A percentile compares a stretch with the other conserved stretches of the same genome.
phyloP scores from a whole-genome alignment of 2,329 filamentous ascomycete genomes.

The Penicillium italicum region DNA sequence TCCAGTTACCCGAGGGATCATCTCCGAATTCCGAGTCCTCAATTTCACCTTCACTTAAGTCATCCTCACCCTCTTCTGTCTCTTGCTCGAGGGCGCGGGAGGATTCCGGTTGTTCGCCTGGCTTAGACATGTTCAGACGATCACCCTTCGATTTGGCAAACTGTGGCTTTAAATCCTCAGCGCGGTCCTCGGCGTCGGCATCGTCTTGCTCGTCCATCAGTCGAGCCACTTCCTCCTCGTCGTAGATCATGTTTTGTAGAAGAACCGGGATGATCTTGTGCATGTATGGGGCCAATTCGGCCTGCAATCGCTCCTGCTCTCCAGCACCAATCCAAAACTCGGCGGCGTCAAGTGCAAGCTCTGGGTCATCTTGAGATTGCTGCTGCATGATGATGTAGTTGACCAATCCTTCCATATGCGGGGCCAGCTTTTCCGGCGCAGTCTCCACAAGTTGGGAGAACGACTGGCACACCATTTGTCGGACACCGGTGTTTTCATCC shows the following conservation, averaged over 20 bases:
- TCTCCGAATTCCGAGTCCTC: slow-evolving; percentile 66
- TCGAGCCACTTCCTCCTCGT: slow-evolving; percentile 83
- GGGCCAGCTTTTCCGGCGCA: slow-evolving; percentile 82
- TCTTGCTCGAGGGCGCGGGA: slow-evolving; percentile 47
- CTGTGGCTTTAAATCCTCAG: slow-evolving; percentile 85
- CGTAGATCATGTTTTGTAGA: slow-evolving; percentile 93
- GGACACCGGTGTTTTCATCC: slow-evolving; percentile 75
- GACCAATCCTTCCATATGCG: slow-evolving; percentile 81
- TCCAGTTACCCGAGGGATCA: slow-evolving; percentile 91
- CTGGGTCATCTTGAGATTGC: slow-evolving; percentile 73
- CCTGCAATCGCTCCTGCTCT: slow-evolving; percentile 77
- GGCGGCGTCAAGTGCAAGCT: slow-evolving; percentile 87
- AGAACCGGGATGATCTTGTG: slow-evolving; percentile 84
- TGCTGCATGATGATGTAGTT: slow-evolving; percentile 93
- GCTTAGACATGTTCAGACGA: slow-evolving; percentile 55
- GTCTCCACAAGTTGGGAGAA: slow-evolving; percentile 92
- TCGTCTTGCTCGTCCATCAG: slow-evolving; percentile 82
- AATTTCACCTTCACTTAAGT: slow-evolving; percentile 84
- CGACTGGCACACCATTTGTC: slow-evolving; percentile 86
- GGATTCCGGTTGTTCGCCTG: slow-evolving; percentile 34
- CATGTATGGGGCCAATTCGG: slow-evolving; percentile 72
- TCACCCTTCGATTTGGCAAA: slow-evolving; percentile 72
- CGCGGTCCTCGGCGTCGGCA: slow-evolving; percentile 84
- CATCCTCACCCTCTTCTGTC: slow-evolving; percentile 55
- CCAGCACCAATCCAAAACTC: slow-evolving; percentile 97